Evolutionary conservation across 1,284 basidiomycete species (phyloP), one percentile per base, ranked within the genome.

Genomic region (Pholiota adiposa): DNA sequence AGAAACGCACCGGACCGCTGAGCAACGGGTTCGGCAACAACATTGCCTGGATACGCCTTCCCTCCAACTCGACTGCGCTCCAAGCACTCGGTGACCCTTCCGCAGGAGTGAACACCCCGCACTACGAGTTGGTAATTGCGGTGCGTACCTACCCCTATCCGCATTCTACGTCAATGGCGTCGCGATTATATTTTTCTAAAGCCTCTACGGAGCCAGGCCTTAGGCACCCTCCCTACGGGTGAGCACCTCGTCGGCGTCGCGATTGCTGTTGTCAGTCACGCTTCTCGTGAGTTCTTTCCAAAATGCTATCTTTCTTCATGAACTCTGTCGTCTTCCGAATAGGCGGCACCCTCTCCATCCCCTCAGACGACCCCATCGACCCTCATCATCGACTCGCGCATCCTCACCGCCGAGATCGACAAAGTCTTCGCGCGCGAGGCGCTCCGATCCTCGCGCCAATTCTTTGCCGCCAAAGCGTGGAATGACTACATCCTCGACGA

Each of bases 101-200:
- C 18, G 54, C 70, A n/a, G 70, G 70, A 16, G 63, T 63, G 2
- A 63, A 66, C 34, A 65, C 68, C 14, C 63, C 70, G 2, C 70
- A 73, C 49, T 64, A 65, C 41, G 67, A 71, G 46, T 43, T 66
- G 7, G 40, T 56, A 4, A 48, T 62, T 25, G 48, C 56, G 31
- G 65, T 67, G 34, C 34, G 65, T 60, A 14, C 23, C 18, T 48
- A n/a, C n/a, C n/a, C n/a, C n/a, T n/a, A n/a, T n/a, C n/a, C n/a
- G n/a, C n/a, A n/a, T n/a, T n/a, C n/a, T n/a, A n/a, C n/a, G n/a
- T n/a, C n/a, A n/a, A n/a, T n/a, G n/a, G n/a, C n/a, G n/a, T n/a
- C n/a, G n/a, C n/a, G n/a, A 19, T 18, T 53, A 9, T n/a, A 70
- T 67, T 67, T 69, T 36, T 12, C n/a, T 40, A 46, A 33, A 8